Conservation (phyloP, 148 eudicot genomes). For the Rhododendron ferrugineum region DNA sequence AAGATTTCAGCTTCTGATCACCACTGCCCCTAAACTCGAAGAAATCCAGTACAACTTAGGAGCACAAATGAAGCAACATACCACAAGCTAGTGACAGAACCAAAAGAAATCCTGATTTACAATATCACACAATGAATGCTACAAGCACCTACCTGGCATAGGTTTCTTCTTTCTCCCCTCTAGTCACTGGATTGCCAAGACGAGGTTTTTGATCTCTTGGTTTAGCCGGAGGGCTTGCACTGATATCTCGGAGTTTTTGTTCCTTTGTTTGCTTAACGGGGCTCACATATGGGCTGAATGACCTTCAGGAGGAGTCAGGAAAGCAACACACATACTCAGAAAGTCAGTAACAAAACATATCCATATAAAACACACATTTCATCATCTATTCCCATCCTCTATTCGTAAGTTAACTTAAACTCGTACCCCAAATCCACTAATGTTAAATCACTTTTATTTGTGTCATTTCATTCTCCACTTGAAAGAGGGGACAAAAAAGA, state of each 20-base stretch:
- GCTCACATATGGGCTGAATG: conserved; percentile 34
- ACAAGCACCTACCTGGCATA: conserved; percentile 34
- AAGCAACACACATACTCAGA: background rate
- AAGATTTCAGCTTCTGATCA: conserved; percentile 32
- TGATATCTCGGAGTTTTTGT: conserved; percentile 25
- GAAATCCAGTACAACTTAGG: conserved; percentile 5
- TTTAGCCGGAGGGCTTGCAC: conserved; percentile 34
- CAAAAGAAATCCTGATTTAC: conserved; percentile 12
- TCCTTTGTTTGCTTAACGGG: conserved; percentile 26
- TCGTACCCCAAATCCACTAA: background rate
- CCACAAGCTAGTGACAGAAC: background rate
- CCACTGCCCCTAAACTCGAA: conserved; percentile 41
- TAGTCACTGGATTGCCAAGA: conserved; percentile 26
- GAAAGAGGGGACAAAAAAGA: background rate
- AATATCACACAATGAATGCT: background rate
- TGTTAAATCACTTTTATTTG: background rate
- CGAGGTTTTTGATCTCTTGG: conserved; percentile 31
- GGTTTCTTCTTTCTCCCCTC: conserved; percentile 22
- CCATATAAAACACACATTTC: background rate
- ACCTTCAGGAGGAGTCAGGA: conserved; percentile 21
- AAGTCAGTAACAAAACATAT: background rate
- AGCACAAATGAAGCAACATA: background rate
- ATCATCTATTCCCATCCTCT: background rate
- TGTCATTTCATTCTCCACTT: background rate
- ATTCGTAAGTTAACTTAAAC: background rate